Evolutionary conservation across 2,329 filamentous ascomycete species (phyloP), one percentile per base, ranked within the genome.

Genomic region (Colletotrichum sp.): DNA sequence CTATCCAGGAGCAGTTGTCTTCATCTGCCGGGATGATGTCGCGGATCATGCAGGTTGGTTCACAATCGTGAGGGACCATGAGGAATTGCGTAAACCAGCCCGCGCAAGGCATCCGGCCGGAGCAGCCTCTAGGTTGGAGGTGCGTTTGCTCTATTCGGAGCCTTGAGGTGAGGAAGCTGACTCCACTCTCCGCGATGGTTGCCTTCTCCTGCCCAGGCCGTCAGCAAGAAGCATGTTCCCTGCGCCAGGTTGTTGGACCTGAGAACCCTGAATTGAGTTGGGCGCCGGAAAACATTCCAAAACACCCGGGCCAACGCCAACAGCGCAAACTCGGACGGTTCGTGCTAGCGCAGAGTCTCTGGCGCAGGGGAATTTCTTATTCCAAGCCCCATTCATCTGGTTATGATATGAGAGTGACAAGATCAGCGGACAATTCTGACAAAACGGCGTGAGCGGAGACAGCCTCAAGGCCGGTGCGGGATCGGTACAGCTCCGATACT

Each of bases 171-270:
- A 66, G 34, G 28, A 15, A 21, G 48, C 30, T 8, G 36, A 58
- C 69, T 30, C 70, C 73, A 73, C 70, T 66, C 64, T 52, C 69
- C 73, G 24, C 70, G 43, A 69, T 73, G 73, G 68, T 73, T 66
- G 56, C 34, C 60, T 15, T 68, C 21, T 52, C 21, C 21, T 71
- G 62, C 69, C 55, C 52, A 43, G 61, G 12, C 52, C 24, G 55
- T 24, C 7, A 36, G 26, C 36, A 65, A 55, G 65, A 68, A 52
- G 64, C 70, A 73, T 75, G 43, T 75, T 56, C 70, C 70, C 48
- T 75, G 70, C 66, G 70, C 73, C 73, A 65, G 70, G 70, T 55
- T 52, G 43, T 68, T 73, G 70, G 65, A 68, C 43, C 66, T 55
- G 26, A 48, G 64, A 73, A 65, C 56, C 36, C 70, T 61, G 70